Conservation (phyloP, 805 yeast genomes). For the Saccharomycopsis capsularis region DNA sequence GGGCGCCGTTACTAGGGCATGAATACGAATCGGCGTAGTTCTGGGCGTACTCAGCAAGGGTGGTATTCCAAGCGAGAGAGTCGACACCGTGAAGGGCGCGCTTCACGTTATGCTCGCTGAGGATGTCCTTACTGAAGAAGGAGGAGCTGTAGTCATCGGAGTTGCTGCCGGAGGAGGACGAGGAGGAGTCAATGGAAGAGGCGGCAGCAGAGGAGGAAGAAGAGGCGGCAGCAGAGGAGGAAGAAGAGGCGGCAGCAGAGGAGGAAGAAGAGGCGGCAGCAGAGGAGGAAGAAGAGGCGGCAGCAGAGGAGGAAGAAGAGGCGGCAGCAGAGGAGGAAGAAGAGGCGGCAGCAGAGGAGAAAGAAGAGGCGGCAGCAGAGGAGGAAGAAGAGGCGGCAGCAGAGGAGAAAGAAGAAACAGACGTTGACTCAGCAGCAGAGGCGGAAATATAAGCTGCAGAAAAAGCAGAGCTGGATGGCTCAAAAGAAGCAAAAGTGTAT, state of each 20-base stretch:
- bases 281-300: constrained; percentile 25
- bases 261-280: constrained; percentile 23
- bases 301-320: constrained; percentile 17
- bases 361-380: background rate
- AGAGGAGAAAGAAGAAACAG: too few relatives aligned
- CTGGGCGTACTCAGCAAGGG: constrained; percentile 49
- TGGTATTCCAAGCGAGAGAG: constrained; percentile 48
- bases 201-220: constrained; percentile 25
- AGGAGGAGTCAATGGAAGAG: constrained; percentile 11
- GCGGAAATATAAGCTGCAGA: background rate
- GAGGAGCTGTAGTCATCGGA: constrained; percentile 17
- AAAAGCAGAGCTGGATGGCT: background rate
- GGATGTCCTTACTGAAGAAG: constrained; percentile 33
- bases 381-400: constrained; percentile 1
- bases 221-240: constrained; percentile 20
- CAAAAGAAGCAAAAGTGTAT: too few relatives aligned
- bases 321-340: background rate
- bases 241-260: constrained; percentile 14
- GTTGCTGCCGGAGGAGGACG: constrained; percentile 21
- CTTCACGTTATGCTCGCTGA: constrained; percentile 54
- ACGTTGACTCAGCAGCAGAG: background rate
- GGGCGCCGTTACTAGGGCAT: constrained; percentile 42
- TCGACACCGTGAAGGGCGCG: constrained; percentile 47
- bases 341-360: background rate
- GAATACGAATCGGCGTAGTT: constrained; percentile 47